Percentiles rank a stretch among this genome's conserved stretches.
Evolutionary conservation across 768 basidiomycete species (phyloP).

Genomic region (Tulasnella sp.): DNA sequence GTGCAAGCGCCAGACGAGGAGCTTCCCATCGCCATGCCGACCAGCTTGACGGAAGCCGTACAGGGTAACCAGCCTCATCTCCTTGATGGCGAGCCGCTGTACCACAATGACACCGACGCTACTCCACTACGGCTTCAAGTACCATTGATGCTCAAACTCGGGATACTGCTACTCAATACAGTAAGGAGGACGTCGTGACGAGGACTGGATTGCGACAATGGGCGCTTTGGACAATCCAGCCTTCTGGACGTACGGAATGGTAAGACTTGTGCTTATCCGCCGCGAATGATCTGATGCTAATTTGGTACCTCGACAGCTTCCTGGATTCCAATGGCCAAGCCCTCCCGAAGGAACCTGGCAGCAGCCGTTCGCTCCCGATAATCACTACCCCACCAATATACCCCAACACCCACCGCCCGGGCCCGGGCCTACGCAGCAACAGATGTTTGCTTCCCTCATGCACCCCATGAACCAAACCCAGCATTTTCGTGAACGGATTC

Average conservation of each 20-base stretch:
- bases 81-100: not conserved
- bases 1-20: conserved; percentile 11
- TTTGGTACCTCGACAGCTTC: not conserved
- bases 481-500: not conserved
- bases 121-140: conserved; percentile 11
- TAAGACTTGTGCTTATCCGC: not conserved
- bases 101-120: not conserved
- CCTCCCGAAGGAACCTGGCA: not conserved
- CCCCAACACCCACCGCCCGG: too few species aligned
- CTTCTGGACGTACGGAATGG: conserved; percentile 16
- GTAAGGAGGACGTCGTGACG: conserved; percentile 14
- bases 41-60: not conserved
- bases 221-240: conserved; percentile 15
- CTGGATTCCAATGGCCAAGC: conserved; percentile 3
- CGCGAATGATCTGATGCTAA: not conserved
- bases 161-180: conserved; percentile 15
- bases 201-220: conserved; percentile 15
- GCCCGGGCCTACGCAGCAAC: not conserved
- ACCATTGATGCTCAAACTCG: conserved; percentile 4
- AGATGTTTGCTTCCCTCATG: not conserved
- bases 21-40: not conserved
- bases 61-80: not conserved
- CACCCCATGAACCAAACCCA: not conserved
- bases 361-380: not conserved
- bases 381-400: not conserved